Base-by-base conservation (phyloP, 1,139 yeast genomes). In the Yamadazyma taylorii region DNA sequence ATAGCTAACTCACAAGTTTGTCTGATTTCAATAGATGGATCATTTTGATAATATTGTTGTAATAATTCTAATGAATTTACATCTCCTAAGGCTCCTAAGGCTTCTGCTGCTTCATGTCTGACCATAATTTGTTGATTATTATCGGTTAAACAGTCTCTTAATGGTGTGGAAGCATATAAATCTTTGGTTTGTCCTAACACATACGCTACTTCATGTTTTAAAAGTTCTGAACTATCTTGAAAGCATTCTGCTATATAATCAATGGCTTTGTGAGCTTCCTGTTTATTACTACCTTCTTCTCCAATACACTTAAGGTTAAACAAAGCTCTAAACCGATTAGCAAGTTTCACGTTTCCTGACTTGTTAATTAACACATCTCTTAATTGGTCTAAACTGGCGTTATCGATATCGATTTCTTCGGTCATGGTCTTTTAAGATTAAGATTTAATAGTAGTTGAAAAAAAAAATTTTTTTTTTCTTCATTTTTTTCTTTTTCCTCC, bases 51-150 rank as follows among this genome's bases (percentile, higher is more conserved):
- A 61, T 83, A 88, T 35, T 80, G 69, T 46, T 78, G 66, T 48
- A 94, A 75, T 37, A 89, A 62, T 0, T 68, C 76, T 41, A 92
- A 63, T n/a, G 96, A 85, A 4, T 78, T 83, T 34, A 66, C 64
- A 60, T 89, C 95, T 34, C 96, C 96, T 39, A 94, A 71, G 26
- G 98, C 98, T 42, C 98, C 99, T 40, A 94, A 74, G 23, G 97
- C 98, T 65, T 94, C 99, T 10, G 98, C 98, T 15, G 98, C 98
- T 63, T 94, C 99, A 61, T 94, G 99, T 62, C 99, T 85, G 25
- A 94, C 99, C 97, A 94, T 94, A 42, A 86, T 73, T 58, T 85
- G 92, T 66, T 94, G 97, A 41, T 69, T 66, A 34, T 69, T 54
- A 57, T 85, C 83, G 40, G 67, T 63, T 51, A 92, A 74, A 24